A percentile compares a stretch with the other conserved stretches of the same genome.
Evolutionary conservation across 2,329 filamentous ascomycete species (phyloP).

Genomic region (Biscogniauxia sp.): DNA sequence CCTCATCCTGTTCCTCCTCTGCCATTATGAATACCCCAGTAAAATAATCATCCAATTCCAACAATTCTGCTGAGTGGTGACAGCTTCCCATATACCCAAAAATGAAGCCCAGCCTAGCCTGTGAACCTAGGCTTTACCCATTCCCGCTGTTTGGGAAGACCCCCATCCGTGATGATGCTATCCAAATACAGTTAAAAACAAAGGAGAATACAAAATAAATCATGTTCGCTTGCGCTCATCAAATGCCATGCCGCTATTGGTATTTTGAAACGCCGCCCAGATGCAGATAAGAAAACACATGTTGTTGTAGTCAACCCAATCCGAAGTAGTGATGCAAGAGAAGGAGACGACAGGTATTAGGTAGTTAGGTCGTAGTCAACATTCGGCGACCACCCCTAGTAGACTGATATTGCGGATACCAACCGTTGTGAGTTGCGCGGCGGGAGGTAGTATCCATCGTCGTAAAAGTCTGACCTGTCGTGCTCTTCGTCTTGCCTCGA

Average conservation of each 20-base stretch:
- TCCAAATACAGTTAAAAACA: slow-evolving; percentile 15
- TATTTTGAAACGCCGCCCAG: slow-evolving; percentile 37
- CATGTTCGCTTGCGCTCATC: slow-evolving; percentile 28
- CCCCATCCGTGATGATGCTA: slow-evolving; percentile 7
- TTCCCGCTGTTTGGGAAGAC: slow-evolving; percentile 13
- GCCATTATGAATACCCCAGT: slow-evolving; percentile 24
- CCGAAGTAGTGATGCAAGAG: slow-evolving; percentile 24
- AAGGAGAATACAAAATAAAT: slow-evolving; percentile 23
- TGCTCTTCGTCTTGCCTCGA: slow-evolving; percentile 39
- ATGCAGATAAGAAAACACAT: slow-evolving; percentile 34
- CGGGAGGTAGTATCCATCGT: slow-evolving; percentile 54
- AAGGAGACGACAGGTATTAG: slow-evolving; percentile 24
- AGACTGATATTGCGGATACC: slow-evolving; percentile 56
- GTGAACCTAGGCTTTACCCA: slow-evolving; percentile 18
- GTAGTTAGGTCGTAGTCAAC: neutral
- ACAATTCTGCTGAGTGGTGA: slow-evolving; percentile 30
- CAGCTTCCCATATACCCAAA: slow-evolving; percentile 11
- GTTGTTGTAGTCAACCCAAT: slow-evolving; percentile 14
- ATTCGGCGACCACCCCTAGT: slow-evolving; percentile 40
- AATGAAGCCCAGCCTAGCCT: slow-evolving; percentile 14
- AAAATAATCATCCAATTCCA: slow-evolving; percentile 25
- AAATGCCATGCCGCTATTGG: slow-evolving; percentile 34
- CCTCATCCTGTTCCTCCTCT: slow-evolving; percentile 7
- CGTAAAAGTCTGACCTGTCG: slow-evolving; percentile 44
- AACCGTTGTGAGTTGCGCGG: slow-evolving; percentile 49